phyloP scores from a whole-genome alignment of 2,329 filamentous ascomycete genomes.

The Ophiognomonia clavigignenti-juglandacearum region DNA sequence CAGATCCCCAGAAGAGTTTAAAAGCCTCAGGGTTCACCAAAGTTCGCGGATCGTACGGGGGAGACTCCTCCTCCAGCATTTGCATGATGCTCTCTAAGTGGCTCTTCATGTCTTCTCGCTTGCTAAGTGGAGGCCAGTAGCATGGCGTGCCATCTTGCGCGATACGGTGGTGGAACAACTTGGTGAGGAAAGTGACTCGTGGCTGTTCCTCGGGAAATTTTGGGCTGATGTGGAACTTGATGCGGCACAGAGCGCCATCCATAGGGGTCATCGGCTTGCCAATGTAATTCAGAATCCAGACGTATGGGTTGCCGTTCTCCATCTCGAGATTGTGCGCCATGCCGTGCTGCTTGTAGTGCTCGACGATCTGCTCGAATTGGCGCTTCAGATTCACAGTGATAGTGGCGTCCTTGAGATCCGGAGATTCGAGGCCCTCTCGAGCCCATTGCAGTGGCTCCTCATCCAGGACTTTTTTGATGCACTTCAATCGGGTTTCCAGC shows the following conservation, averaged over 20 bases:
- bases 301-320: constrained; percentile 78
- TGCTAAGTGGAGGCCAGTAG: constrained; percentile 61
- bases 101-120: constrained; percentile 69
- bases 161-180: constrained; percentile 84
- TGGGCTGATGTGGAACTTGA: constrained; percentile 75
- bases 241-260: constrained; percentile 83
- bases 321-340: constrained; percentile 72
- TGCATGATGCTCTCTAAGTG: constrained; percentile 82
- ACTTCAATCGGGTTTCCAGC: constrained; percentile 63
- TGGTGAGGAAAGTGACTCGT: constrained; percentile 72
- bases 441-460: constrained; percentile 71
- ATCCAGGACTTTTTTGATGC: constrained; percentile 66
- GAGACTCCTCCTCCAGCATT: constrained; percentile 79
- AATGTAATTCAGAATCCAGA: constrained; percentile 86
- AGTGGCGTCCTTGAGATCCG: constrained; percentile 62
- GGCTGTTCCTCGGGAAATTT: constrained; percentile 87
- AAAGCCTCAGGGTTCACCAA: constrained; percentile 82
- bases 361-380: constrained; percentile 77
- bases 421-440: constrained; percentile 52
- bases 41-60: constrained; percentile 85
- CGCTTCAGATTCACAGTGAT: constrained; percentile 78
- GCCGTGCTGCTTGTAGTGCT: constrained; percentile 67
- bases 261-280: constrained; percentile 89
- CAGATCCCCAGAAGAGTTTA: constrained; percentile 78
- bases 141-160: constrained; percentile 76